Base-by-base conservation (phyloP, 192 early-diverging fungal species). In the Chytriomyces sp. region DNA sequence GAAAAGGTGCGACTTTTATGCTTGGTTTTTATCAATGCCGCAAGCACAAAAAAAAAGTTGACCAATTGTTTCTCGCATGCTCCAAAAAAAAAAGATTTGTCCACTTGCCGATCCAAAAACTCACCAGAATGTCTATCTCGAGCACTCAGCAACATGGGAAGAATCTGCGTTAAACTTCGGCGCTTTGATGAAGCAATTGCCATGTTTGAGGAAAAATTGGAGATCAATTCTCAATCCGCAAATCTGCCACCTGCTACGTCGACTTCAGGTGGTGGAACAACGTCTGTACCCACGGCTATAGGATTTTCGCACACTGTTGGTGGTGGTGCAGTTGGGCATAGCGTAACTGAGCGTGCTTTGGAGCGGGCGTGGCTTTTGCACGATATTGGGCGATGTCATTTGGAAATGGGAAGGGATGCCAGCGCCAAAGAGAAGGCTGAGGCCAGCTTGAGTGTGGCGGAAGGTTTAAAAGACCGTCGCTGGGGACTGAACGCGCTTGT, bases 321-420 rank as follows among this genome's bases (percentile, higher is more conserved):
- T 62, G 11, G 13, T 10, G 7, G 11, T 16, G 8, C 46, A 10
- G 49, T 20, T 7, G 9, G 13, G 8, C 10, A 18, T 0, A 35
- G 11, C 49, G 59, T 60, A 26, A 9, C 62, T 5, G 50, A 45
- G 7, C 8, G 7, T 6, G 61, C 53, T 7, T 46, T 80, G 11
- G 79, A 80, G 24, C 23, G 64, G 11, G 79, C 79, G 1, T 80
- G 79, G 79, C 66, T 80, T 20, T 47, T 68, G 7, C 79, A 80
- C 50, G 79, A 80, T 35, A 67, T 80, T 75, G 79, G 79, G 7
- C 62, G 79, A 69, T 80, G 79, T 63, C 59, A 68, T 49, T 61
- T 80, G 11, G 79, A 80, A 67, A 50, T 80, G 48, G 66, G 66
- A 6, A 9, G 66, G 53, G 65, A 68, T 60, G 59, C 44, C 6